phyloP scores from a whole-genome alignment of 2,329 filamentous ascomycete species.

The Diaporthe destruens region DNA sequence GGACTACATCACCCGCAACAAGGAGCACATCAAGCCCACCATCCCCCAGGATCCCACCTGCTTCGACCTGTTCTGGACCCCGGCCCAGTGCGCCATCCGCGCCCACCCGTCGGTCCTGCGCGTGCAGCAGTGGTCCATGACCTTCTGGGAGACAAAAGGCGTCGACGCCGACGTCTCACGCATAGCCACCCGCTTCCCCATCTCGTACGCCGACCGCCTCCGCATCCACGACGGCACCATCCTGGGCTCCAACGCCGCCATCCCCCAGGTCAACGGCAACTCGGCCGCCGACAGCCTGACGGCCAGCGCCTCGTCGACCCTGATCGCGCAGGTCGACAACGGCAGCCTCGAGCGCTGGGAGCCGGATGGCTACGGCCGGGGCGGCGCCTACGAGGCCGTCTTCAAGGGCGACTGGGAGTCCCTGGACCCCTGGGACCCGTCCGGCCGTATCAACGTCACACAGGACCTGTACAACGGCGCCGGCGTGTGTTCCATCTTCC shows the following conservation, averaged over 20 bases:
- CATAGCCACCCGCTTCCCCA: slow-evolving; percentile 71
- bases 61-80: slow-evolving; percentile 81
- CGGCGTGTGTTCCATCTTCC: slow-evolving; percentile 69
- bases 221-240: slow-evolving; percentile 70
- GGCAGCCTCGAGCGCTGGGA: slow-evolving; percentile 81
- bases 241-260: slow-evolving; percentile 47
- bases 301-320: slow-evolving; percentile 57
- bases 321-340: slow-evolving; percentile 77
- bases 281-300: slow-evolving; percentile 46
- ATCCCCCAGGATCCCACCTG: slow-evolving; percentile 74
- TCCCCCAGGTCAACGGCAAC: slow-evolving; percentile 49
- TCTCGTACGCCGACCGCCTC: slow-evolving; percentile 77
- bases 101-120: slow-evolving; percentile 73
- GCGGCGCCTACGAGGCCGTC: slow-evolving; percentile 67
- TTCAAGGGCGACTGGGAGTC: slow-evolving; percentile 68
- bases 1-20: slow-evolving; percentile 68
- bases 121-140: slow-evolving; percentile 75
- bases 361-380: slow-evolving; percentile 72
- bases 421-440: slow-evolving; percentile 68
- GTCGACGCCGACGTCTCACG: slow-evolving; percentile 60
- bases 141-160: slow-evolving; percentile 69
- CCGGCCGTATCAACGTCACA: slow-evolving; percentile 65
- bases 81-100: slow-evolving; percentile 75
- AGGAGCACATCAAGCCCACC: slow-evolving; percentile 63
- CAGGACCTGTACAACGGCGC: slow-evolving; percentile 70